Conservation (phyloP, 768 basidiomycete genomes). For the Trametes villosa region DNA sequence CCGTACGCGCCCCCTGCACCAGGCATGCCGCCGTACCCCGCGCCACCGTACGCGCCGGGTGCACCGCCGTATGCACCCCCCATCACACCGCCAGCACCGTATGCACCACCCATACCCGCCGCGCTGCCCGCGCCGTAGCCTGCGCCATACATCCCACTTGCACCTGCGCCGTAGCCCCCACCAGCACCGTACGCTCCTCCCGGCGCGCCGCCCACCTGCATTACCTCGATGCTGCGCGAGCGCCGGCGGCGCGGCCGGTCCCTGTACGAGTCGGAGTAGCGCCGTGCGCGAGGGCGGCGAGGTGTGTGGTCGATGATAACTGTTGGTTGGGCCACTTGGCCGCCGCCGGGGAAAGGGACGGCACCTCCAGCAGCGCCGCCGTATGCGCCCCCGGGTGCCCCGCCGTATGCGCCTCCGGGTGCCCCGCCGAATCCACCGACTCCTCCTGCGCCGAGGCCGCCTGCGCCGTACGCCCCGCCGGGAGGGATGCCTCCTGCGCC, state of each 20-base stretch:
- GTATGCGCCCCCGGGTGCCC: not conserved
- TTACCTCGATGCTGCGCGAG: conserved; percentile 9
- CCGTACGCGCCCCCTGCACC: not conserved
- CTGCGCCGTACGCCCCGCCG: not conserved
- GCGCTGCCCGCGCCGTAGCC: not conserved
- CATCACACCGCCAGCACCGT: not conserved
- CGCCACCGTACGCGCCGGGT: conserved; percentile 4
- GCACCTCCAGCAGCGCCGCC: not conserved
- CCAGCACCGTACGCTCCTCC: not conserved
- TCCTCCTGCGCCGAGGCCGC: not conserved
- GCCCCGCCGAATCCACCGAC: not conserved
- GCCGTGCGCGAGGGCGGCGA: conserved; percentile 8
- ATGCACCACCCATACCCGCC: not conserved
- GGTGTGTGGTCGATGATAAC: conserved; percentile 21
- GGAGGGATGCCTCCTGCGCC: not conserved
- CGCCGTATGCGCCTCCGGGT: not conserved
- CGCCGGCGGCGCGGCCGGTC: not conserved
- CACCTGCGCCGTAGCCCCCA: not conserved
- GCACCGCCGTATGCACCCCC: conserved; percentile 2
- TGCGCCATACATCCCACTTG: conserved; percentile 1
- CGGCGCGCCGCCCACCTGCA: not conserved
- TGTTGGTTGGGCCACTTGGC: conserved; percentile 20
- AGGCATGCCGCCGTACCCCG: conserved; percentile 7
- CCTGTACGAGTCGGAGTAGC: conserved; percentile 9
- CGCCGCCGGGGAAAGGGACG: conserved; percentile 4